Evolutionary conservation across 495 filamentous ascomycete genomes (phyloP), one percentile per base, ranked within the genome.

Genomic region (Lasiosphaeria miniovina): DNA sequence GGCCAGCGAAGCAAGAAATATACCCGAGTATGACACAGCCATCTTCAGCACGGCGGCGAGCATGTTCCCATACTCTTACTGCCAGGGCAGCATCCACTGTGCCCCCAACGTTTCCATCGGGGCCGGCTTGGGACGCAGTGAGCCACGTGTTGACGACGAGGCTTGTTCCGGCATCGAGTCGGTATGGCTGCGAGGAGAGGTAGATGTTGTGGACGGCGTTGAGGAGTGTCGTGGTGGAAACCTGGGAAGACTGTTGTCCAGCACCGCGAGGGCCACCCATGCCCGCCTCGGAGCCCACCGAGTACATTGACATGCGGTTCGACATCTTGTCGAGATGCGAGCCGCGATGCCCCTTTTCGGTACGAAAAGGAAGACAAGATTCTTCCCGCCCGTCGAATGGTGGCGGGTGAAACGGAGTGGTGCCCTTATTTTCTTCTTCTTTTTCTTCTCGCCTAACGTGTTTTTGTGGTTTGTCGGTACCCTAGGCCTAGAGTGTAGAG

Each of bases 131-230:
- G 10, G 84, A 79, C 6, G 90, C 90, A 3, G 88, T 95, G 32
- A 91, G 80, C 91, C 91, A 96, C 61, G 93, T 95, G 74, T 97
- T 98, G 56, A 98, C 93, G 0, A 93, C 95, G 52, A 97, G 68
- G 66, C 91, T 96, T 2, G 93, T 93, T 41, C 90, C 88, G n/a
- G 91, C 86, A 72, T 98, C 94, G 6, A 98, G 82, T 59, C 80
- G 80, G 72, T 94, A 93, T 7, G 93, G 87, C 60, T 90, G 84
- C 7, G 83, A 84, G 3, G 88, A 87, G n/a, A 87, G 83, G 72
- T 96, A 97, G 65, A 87, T 86, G 54, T 89, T 93, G 73, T 98
- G 92, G 32, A 97, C 82, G 57, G 91, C 86, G 73, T 96, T 96
- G 53, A 98, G 83, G 33, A 98, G 81, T 1, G 90, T 93, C 7